Base-by-base conservation (phyloP, 2,329 filamentous ascomycete species). In the Neopestalotiopsis sp. region DNA sequence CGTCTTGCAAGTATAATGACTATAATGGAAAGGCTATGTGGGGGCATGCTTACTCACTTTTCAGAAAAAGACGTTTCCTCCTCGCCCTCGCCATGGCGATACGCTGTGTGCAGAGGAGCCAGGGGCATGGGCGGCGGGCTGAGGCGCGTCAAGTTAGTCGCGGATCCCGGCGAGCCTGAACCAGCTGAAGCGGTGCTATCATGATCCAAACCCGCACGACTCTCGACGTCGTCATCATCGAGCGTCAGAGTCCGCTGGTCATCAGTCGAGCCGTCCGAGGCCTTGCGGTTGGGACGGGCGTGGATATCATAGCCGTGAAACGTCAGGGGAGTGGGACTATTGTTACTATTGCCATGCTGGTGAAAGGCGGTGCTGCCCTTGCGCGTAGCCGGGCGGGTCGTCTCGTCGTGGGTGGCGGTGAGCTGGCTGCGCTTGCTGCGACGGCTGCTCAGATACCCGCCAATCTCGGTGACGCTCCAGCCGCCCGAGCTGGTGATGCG, bases 401-500 rank as follows among this genome's bases (percentile, higher is more conserved):
- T 24, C 32, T 62, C 32, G 32, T 20, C n/a, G 4, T 34, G 30
- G 30, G 3, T 9, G 34, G 28, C 7, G 4, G 28, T 4, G 10
- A n/a, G 13, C 9, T 34, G 59, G 32, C 59, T 62, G 59, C 59
- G 59, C 32, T 34, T 62, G 34, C 59, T 62, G 59, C 30, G 28
- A 28, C 30, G 28, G 20, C 30, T 59, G 24, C 57, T 59, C 13
- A 59, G 24, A 12, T 59, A 59, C 5, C 40, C 38, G 38, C 62
- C 30, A 14, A 65, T 49, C 30, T 65, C 62, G 38, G n/a, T 65
- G n/a, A 65, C 40, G 62, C 60, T 63, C 32, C 32, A 63, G 60
- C 32, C 38, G 24, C 34, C 34, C 1, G 60, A 63, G 24, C 62
- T 28, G 4, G 38, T 52, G 20, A 52, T 13, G 28, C 49, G 45